Evolutionary conservation across 768 basidiomycete species (phyloP), one percentile per base, ranked within the genome.

Genomic region (Tricholoma terreum): DNA sequence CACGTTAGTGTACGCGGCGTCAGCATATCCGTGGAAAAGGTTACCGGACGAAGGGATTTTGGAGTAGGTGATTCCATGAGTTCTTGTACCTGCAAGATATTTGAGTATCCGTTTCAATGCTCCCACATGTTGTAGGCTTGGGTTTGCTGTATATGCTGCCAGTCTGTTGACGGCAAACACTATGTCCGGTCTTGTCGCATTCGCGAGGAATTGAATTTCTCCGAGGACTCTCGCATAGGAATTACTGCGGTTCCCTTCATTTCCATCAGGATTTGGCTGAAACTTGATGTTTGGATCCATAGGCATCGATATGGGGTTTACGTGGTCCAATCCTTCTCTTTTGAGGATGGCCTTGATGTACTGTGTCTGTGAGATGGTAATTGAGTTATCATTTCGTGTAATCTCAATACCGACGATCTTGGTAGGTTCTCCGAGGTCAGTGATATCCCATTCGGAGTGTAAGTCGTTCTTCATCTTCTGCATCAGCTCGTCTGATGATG

Each of bases 131-230:
- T 40, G 22, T 7, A 46, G 43, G 43, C 43, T 46, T 10, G 43
- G 43, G 7, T 46, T 46, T 27, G 24, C 24, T 27, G 53, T 54
- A 36, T 54, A 54, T 17, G 53, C 42, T 7, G 53, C 53, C 12
- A 54, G 33, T 54, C 27, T 19, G 27, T 45, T 54, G 21, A 52
- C 31, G 11, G 51, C 21, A 8, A 8, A 49, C 21, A 19, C 22
- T 1, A 49, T 49, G 22, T 49, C 46, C 17, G 21, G 46, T 19
- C 51, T 11, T 10, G 31, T 51, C 33, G 50, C 22, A 30, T 30
- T 51, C 11, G 50, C 50, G 8, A 51, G 33, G 22, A 30, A 51
- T 11, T 22, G 14, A 1, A 51, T 2, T 30, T 35, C 33, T 35
- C 50, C 50, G 1, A 51, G 21, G 8, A 51, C 2, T 35, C 17